These are phyloP conservation scores for Phoma sp. DNA, from an alignment of 2,329 filamentous ascomycete species.

Conservation along the genomic window DNA sequence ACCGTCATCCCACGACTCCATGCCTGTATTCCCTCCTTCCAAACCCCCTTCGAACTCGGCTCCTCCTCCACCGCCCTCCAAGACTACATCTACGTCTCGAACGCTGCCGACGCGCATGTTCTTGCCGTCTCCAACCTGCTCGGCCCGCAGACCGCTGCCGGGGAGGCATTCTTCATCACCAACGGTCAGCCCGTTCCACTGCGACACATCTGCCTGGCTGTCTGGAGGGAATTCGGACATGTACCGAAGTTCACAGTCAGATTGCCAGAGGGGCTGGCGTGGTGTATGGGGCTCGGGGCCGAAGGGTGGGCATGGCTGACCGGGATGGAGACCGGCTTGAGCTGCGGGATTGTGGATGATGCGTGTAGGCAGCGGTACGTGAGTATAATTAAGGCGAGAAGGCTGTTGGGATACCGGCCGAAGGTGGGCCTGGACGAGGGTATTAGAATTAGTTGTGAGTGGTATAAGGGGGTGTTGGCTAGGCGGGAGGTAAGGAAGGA, in stretches of 20 bases:
- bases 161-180: slow-evolving; percentile 87
- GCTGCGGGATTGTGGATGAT: slow-evolving; percentile 62
- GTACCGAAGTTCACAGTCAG: slow-evolving; percentile 53
- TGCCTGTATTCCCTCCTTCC: slow-evolving; percentile 69
- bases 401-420: slow-evolving; percentile 60
- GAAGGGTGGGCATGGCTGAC: slow-evolving; percentile 57
- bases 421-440: slow-evolving; percentile 59
- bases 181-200: slow-evolving; percentile 90
- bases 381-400: slow-evolving; percentile 58
- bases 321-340: slow-evolving; percentile 55
- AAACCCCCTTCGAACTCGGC: slow-evolving; percentile 81
- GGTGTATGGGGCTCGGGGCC: slow-evolving; percentile 53
- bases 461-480: slow-evolving; percentile 7
- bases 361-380: slow-evolving; percentile 61
- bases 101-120: slow-evolving; percentile 79
- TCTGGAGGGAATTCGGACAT: slow-evolving; percentile 71
- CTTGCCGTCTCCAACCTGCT: slow-evolving; percentile 79
- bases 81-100: slow-evolving; percentile 73
- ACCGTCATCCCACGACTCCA: slow-evolving; percentile 77
- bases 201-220: slow-evolving; percentile 81
- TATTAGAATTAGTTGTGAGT: slow-evolving; percentile 43
- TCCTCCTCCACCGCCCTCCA: slow-evolving; percentile 68
- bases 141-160: slow-evolving; percentile 64
- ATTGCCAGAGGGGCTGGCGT: slow-evolving; percentile 58
- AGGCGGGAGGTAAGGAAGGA: slow-evolving; percentile 4